Evolutionary conservation across 805 yeast genomes (phyloP).

Genomic region (Saccharomycopsis sp.): DNA sequence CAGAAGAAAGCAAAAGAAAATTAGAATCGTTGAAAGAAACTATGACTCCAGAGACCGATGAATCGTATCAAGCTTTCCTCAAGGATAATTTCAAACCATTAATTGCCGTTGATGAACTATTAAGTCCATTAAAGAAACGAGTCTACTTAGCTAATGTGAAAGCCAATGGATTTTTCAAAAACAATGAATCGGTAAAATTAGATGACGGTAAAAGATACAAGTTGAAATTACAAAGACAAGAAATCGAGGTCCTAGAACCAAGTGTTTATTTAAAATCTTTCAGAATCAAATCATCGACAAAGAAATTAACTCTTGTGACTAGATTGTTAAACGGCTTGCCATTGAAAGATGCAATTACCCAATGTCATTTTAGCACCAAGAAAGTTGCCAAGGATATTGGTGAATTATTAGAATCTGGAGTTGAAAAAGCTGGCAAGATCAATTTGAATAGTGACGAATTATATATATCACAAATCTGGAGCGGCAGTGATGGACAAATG

Average conservation of each 20-base stretch:
- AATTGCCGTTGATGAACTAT: constrained; percentile 45
- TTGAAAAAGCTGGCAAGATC: constrained; percentile 57
- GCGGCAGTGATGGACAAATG: constrained; percentile 81
- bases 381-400: constrained; percentile 74
- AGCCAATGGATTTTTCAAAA: constrained; percentile 62
- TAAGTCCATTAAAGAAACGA: constrained; percentile 65
- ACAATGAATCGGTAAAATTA: constrained; percentile 36
- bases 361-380: constrained; percentile 81
- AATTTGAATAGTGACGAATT: constrained; percentile 54
- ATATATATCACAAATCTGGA: constrained; percentile 80
- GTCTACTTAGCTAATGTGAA: constrained; percentile 57
- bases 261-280: constrained; percentile 73
- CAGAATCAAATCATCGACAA: constrained; percentile 81
- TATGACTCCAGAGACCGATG: constrained; percentile 27
- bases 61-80: constrained; percentile 41
- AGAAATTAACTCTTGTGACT: constrained; percentile 75
- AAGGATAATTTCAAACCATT: constrained; percentile 41
- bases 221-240: constrained; percentile 52
- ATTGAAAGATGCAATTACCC: constrained; percentile 78
- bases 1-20: constrained; percentile 23
- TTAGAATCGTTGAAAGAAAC: constrained; percentile 25
- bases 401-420: constrained; percentile 63
- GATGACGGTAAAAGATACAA: constrained; percentile 42
- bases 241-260: constrained; percentile 79
- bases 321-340: constrained; percentile 68